Conservation (phyloP, 2,329 filamentous ascomycete species). For the Cadophora gregata region DNA sequence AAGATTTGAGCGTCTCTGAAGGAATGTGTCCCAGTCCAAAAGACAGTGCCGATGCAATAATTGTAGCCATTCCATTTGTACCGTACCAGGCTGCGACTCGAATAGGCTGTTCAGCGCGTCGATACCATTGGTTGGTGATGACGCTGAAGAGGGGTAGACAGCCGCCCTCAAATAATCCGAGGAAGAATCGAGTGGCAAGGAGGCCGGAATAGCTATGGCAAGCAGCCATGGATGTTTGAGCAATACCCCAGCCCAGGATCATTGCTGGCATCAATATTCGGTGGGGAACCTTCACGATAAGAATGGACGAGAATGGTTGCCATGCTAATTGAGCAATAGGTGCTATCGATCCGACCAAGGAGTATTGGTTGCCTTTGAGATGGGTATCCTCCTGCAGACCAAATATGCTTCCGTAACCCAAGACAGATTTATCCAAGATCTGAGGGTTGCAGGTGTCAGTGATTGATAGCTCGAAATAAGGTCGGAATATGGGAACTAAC, state of each 20-base stretch:
- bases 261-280: constrained; percentile 61
- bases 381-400: constrained; percentile 61
- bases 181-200: constrained; percentile 81
- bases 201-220: constrained; percentile 72
- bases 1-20: constrained; percentile 48
- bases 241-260: constrained; percentile 55
- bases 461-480: not conserved
- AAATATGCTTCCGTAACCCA: constrained; percentile 64
- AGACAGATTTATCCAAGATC: constrained; percentile 57
- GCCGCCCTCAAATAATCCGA: constrained; percentile 76
- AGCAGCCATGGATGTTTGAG: constrained; percentile 54
- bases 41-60: constrained; percentile 42
- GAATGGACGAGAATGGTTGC: constrained; percentile 63
- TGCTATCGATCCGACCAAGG: constrained; percentile 60
- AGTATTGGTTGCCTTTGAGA: constrained; percentile 58
- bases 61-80: constrained; percentile 43
- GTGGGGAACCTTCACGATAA: constrained; percentile 67
- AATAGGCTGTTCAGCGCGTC: constrained; percentile 47
- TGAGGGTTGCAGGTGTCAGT: constrained; percentile 23
- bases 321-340: constrained; percentile 65
- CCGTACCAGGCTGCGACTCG: constrained; percentile 46
- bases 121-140: constrained; percentile 49
- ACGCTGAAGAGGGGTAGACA: constrained; percentile 47
- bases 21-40: constrained; percentile 50
- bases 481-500: constrained; percentile 24